A percentile compares a stretch with the other conserved stretches of the same genome.
These are phyloP conservation scores for Aureobasidium subglaciale DNA, from an alignment of 2,329 filamentous ascomycete genomes.

Conservation along the genomic window DNA sequence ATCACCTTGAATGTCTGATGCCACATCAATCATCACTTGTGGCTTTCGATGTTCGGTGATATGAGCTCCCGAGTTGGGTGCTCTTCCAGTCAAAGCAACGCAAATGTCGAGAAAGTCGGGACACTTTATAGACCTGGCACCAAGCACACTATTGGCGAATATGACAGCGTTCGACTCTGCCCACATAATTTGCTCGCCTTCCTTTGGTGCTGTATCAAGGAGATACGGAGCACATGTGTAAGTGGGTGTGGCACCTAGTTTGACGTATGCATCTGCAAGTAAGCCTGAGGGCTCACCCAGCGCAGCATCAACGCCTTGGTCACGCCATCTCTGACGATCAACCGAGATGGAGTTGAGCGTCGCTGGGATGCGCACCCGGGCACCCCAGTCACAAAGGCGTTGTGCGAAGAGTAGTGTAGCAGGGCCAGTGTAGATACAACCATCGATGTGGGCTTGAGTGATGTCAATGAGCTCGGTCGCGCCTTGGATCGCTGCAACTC, in stretches of 20 bases:
- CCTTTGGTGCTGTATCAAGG: conserved; percentile 29
- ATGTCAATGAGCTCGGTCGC: conserved; percentile 32
- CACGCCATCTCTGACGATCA: conserved; percentile 36
- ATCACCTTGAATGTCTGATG: conserved; percentile 20
- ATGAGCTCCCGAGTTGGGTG: conserved; percentile 27
- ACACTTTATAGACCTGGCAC: conserved; percentile 40
- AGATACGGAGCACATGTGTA: conserved; percentile 42
- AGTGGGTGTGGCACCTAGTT: conserved; percentile 36
- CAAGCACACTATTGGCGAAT: conserved; percentile 41
- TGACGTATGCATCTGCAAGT: conserved; percentile 33
- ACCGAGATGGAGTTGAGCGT: conserved; percentile 40
- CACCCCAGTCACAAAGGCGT: conserved; percentile 29
- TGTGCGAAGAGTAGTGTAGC: conserved; percentile 33
- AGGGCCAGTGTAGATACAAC: conserved; percentile 36
- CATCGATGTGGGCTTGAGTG: conserved; percentile 38
- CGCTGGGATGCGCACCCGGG: conserved; percentile 33
- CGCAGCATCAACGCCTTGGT: conserved; percentile 28
- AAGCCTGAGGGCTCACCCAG: conserved; percentile 28
- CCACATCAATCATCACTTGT: conserved; percentile 13
- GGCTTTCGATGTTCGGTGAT: conserved; percentile 21
- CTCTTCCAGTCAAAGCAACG: conserved; percentile 38
- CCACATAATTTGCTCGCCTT: conserved; percentile 38
- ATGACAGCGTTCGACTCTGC: conserved; percentile 42
- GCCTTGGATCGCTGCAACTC: conserved; percentile 32
- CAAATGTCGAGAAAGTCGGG: conserved; percentile 40